Conservation (phyloP, 805 yeast genomes). For the Pichia membranifaciens region DNA sequence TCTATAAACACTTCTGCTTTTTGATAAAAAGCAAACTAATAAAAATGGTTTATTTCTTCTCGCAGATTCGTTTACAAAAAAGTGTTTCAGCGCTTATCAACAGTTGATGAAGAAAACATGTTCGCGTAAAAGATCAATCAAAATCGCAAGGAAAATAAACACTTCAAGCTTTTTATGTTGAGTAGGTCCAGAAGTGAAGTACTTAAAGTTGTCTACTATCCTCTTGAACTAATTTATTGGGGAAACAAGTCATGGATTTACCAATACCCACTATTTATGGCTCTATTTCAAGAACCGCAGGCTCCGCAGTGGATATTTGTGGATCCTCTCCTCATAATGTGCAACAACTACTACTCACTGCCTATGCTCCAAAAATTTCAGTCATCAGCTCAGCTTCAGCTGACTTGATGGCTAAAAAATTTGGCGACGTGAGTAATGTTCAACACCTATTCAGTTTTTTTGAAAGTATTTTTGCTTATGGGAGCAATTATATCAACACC, state of each 20-base stretch:
- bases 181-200: too few species aligned
- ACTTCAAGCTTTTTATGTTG: background rate
- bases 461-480: conserved; percentile 15
- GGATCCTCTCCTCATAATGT: conserved; percentile 26
- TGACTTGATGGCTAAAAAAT: conserved; percentile 17
- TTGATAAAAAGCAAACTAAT: too few species aligned
- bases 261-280: conserved; percentile 8
- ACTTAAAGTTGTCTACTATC: too few species aligned
- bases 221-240: too few species aligned
- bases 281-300: background rate
- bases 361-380: conserved; percentile 30
- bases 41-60: too few species aligned
- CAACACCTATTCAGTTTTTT: conserved; percentile 23
- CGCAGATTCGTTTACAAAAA: too few species aligned
- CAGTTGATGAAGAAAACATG: too few species aligned
- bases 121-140: too few species aligned
- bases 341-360: conserved; percentile 26
- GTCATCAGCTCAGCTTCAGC: conserved; percentile 25
- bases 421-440: conserved; percentile 13
- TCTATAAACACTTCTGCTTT: too few species aligned
- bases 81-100: too few species aligned
- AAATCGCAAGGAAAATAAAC: too few species aligned
- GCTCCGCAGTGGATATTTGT: conserved; percentile 17
- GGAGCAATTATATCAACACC: background rate
- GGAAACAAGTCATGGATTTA: conserved; percentile 4